These are phyloP conservation scores for Eucalyptus brandiana DNA, from an alignment of 345 rosid species.

Conservation along the genomic window DNA sequence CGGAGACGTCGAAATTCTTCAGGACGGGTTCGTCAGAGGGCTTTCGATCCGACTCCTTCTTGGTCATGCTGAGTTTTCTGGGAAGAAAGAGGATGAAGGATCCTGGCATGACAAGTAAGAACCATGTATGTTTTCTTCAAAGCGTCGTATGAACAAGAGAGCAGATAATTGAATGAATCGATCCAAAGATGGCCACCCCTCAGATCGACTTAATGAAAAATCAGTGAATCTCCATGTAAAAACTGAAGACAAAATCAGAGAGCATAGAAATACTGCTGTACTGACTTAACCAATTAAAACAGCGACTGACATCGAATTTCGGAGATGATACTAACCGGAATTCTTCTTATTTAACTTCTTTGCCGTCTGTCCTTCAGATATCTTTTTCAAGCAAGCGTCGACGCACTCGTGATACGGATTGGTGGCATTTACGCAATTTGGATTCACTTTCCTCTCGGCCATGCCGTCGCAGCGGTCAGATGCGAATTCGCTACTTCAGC, in stretches of 20 bases:
- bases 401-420: slow-evolving; percentile 61
- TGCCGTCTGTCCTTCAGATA: slow-evolving; percentile 16
- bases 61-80: neutral
- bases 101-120: neutral
- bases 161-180: neutral
- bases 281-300: neutral
- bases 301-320: neutral
- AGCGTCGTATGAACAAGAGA: neutral
- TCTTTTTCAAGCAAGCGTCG: slow-evolving; percentile 36
- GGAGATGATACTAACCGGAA: slow-evolving; percentile 3
- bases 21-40: neutral
- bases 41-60: neutral
- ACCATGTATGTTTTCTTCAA: neutral
- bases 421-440: slow-evolving; percentile 32
- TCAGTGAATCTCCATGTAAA: neutral
- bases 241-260: neutral
- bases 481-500: neutral
- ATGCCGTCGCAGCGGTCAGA: neutral
- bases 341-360: neutral
- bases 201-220: neutral
- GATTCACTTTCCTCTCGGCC: slow-evolving; percentile 24
- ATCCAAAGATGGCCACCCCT: neutral
- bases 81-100: neutral
- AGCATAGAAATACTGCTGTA: neutral
- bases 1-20: neutral